phyloP scores from a whole-genome alignment of 108 stramenopile species.

The Nitzschia sp. region DNA sequence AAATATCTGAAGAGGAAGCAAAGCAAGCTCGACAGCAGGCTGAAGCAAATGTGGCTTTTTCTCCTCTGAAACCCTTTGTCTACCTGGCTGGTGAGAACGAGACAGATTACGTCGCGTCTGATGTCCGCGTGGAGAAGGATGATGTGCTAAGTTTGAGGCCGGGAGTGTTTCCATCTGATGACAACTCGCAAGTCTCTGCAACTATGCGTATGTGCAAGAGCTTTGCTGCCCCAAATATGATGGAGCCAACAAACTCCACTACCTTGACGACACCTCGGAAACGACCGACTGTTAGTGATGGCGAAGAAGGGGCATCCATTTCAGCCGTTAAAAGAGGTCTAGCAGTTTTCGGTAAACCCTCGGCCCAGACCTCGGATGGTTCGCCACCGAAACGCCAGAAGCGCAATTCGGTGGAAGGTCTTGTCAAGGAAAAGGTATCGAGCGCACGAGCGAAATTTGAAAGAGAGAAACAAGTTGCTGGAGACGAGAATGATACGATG shows the following conservation, averaged over 20 bases:
- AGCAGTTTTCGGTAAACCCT: constrained; percentile 24
- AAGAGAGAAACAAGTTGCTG: neutral
- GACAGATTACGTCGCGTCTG: constrained; percentile 1
- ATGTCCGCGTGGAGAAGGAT: constrained; percentile 6
- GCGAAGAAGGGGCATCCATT: constrained; percentile 3
- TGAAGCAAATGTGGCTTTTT: constrained; percentile 23
- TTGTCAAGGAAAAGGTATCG: neutral
- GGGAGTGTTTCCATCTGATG: constrained; percentile 9
- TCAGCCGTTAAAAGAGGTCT: constrained; percentile 33
- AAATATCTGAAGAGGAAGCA: constrained; percentile 28
- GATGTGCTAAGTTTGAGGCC: constrained; percentile 29
- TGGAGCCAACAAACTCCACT: neutral
- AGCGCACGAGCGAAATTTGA: neutral
- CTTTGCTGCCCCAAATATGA: neutral
- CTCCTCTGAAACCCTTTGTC: neutral
- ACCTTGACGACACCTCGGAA: neutral
- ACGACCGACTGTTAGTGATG: constrained; percentile 4
- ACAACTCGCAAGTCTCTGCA: neutral
- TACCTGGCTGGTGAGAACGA: constrained; percentile 4
- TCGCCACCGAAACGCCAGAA: constrained; percentile 3
- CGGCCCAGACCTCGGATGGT: neutral
- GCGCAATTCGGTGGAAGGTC: constrained; percentile 5
- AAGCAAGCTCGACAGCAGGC: constrained; percentile 25
- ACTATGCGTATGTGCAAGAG: neutral
- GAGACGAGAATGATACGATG: neutral